Percentiles rank a stretch among this genome's conserved stretches.
Conservation (phyloP, 2,329 filamentous ascomycete genomes). For the Gremmenia infestans region DNA sequence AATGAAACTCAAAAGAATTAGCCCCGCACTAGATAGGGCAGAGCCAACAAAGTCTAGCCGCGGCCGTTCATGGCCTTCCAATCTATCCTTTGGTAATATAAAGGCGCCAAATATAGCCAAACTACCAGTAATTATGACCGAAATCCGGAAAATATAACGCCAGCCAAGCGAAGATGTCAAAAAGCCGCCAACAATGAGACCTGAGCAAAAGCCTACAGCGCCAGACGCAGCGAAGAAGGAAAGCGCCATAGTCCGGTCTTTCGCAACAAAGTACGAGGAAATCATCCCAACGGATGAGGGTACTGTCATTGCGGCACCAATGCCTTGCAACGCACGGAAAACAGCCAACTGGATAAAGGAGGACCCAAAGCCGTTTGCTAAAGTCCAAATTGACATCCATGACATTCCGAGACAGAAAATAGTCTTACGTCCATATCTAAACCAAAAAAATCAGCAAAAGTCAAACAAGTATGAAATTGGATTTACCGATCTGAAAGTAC, state of each 20-base stretch:
- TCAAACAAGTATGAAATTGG: too few relatives aligned
- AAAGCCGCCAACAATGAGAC: conserved; percentile 36
- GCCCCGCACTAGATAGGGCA: conserved; percentile 36
- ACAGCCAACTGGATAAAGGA: conserved; percentile 39
- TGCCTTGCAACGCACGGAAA: conserved; percentile 42
- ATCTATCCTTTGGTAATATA: conserved; percentile 35
- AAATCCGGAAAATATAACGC: conserved; percentile 37
- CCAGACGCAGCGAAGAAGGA: conserved; percentile 37
- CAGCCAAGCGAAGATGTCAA: conserved; percentile 36
- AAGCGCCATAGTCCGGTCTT: conserved; percentile 35
- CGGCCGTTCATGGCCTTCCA: conserved; percentile 30
- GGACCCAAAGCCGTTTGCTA: conserved; percentile 36
- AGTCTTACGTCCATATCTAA: conserved; percentile 34
- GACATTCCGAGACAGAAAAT: conserved; percentile 36
- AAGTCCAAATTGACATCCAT: conserved; percentile 34
- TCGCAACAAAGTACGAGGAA: conserved; percentile 35
- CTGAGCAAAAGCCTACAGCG: conserved; percentile 37
- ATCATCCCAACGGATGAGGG: conserved; percentile 44
- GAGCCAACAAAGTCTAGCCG: conserved; percentile 40
- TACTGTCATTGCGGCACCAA: conserved; percentile 42
- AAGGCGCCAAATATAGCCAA: conserved; percentile 32
- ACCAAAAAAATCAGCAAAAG: too few relatives aligned
- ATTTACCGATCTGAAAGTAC: conserved; percentile 31
- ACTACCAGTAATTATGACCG: conserved; percentile 32
- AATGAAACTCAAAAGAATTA: conserved; percentile 41